phyloP scores from a whole-genome alignment of 202 grass and related monocot genomes.

The Carex sylvatica region DNA sequence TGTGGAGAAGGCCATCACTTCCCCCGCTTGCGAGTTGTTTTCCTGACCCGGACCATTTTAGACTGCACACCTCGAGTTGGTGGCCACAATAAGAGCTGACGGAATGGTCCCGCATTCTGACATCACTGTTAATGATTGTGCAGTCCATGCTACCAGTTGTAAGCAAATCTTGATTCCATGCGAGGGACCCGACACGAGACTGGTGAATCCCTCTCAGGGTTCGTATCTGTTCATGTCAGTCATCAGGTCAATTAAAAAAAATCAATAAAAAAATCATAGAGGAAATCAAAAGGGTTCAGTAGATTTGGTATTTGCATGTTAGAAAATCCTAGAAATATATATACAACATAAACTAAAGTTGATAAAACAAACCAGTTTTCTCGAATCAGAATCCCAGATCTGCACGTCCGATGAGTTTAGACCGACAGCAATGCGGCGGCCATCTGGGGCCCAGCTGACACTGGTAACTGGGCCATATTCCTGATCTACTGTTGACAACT shows the following conservation, averaged over 20 bases:
- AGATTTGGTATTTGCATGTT: not conserved
- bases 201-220: constrained; percentile 5
- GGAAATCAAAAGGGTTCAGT: not conserved
- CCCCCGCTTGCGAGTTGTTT: constrained; percentile 10
- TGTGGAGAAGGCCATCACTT: constrained; percentile 17
- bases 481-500: constrained; percentile 38
- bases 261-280: not conserved
- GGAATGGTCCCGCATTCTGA: not conserved
- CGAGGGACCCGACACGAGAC: not conserved
- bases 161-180: not conserved
- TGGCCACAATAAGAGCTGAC: not conserved
- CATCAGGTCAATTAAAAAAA: not conserved
- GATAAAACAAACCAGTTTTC: constrained; percentile 15
- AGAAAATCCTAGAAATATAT: constrained; percentile 1
- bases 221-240: not conserved
- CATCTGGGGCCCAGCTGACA: constrained; percentile 49
- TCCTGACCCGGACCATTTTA: constrained; percentile 22
- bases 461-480: constrained; percentile 46
- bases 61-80: constrained; percentile 15
- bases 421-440: constrained; percentile 41
- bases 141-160: not conserved
- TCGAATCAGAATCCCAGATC: constrained; percentile 38
- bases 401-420: constrained; percentile 52
- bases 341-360: not conserved
- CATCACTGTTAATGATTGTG: constrained; percentile 11